Conservation (phyloP, 208 protist genomes). For the Wallacemonas collosoma region DNA sequence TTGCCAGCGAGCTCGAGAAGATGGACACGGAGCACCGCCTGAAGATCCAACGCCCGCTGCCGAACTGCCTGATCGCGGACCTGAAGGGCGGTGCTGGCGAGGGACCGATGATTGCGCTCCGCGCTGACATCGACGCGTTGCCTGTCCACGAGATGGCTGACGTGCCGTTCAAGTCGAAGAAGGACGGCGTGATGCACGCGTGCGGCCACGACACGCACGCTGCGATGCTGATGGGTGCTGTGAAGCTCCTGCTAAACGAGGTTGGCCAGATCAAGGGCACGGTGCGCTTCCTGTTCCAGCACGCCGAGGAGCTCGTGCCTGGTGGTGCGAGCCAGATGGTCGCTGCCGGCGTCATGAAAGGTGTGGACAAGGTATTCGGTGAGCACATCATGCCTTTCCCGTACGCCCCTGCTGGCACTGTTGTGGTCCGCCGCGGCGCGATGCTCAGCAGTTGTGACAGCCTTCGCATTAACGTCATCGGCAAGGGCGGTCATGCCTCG, state of each 20-base stretch:
- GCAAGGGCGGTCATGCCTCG: constrained; percentile 62
- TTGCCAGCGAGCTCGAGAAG: too few relatives aligned
- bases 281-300: constrained; percentile 76
- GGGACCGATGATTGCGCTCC: too few relatives aligned
- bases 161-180: too few relatives aligned
- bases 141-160: too few relatives aligned
- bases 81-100: too few relatives aligned
- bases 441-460: constrained; percentile 33
- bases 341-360: constrained; percentile 41
- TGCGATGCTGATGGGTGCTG: constrained; percentile 42
- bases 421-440: constrained; percentile 16
- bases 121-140: too few relatives aligned
- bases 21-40: too few relatives aligned
- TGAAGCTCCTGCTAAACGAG: constrained; percentile 55
- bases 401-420: background rate
- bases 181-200: too few relatives aligned
- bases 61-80: too few relatives aligned
- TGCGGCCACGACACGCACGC: too few relatives aligned
- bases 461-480: constrained; percentile 39
- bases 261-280: constrained; percentile 52
- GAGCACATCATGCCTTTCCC: constrained; percentile 33
- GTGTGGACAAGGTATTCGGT: constrained; percentile 58
- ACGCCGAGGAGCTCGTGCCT: constrained; percentile 56
- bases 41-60: too few relatives aligned
- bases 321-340: constrained; percentile 60